Evolutionary conservation across 257 asterid genomes (phyloP).

Genomic region (Gentiana straminea): DNA sequence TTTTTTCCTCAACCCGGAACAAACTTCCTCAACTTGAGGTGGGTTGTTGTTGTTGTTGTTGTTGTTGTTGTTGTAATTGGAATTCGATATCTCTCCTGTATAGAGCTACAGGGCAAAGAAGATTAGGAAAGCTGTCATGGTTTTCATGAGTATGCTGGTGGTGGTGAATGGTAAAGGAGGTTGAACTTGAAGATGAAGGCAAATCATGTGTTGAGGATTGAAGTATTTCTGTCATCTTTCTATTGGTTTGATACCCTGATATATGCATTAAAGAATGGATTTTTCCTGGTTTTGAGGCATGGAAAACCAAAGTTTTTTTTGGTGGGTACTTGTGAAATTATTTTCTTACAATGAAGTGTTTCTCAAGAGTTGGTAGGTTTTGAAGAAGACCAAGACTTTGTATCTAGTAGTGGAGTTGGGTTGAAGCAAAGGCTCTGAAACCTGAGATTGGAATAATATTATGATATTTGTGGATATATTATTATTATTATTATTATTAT

Average conservation of each 20-base stretch:
- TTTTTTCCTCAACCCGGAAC: constrained; percentile 12
- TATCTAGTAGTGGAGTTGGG: constrained; percentile 18
- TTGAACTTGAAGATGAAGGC: constrained; percentile 54
- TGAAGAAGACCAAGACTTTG: background rate
- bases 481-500: too few relatives aligned
- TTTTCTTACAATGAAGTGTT: constrained; percentile 4
- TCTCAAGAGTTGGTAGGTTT: constrained; percentile 20
- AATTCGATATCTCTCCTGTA: constrained; percentile 20
- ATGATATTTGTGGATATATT: too few relatives aligned
- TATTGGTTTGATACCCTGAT: background rate
- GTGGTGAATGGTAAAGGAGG: constrained; percentile 8
- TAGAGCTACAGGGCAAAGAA: constrained; percentile 18
- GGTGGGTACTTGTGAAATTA: constrained; percentile 10
- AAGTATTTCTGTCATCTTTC: constrained; percentile 43
- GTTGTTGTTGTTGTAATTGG: constrained; percentile 15
- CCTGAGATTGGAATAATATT: constrained; percentile 32
- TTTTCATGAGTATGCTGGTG: constrained; percentile 6
- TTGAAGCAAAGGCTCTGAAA: constrained; percentile 59
- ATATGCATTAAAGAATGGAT: constrained; percentile 7
- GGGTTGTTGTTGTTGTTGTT: constrained; percentile 9
- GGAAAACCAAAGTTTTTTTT: constrained; percentile 37
- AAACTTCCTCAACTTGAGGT: constrained; percentile 9
- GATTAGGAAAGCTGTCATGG: constrained; percentile 31
- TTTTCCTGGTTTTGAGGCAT: constrained; percentile 9
- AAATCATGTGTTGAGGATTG: constrained; percentile 30